These are phyloP conservation scores for Heliamphora pulchella DNA, from an alignment of 179 eudicot genomes.

Conservation along the genomic window DNA sequence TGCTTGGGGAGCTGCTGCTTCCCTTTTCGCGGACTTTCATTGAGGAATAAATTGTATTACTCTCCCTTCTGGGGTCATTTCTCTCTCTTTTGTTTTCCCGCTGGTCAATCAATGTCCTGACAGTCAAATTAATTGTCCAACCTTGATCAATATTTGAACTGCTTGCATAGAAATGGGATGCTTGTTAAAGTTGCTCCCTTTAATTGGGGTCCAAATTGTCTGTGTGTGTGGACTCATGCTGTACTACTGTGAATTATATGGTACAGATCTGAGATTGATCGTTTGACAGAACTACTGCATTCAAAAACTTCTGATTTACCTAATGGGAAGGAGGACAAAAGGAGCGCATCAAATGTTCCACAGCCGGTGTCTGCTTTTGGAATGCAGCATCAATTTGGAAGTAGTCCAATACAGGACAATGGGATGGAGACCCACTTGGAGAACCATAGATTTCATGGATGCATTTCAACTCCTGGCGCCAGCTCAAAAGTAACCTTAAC, in stretches of 20 bases:
- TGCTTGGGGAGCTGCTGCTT: background rate
- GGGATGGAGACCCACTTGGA: conserved; percentile 23
- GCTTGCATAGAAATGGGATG: background rate
- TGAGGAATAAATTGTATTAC: background rate
- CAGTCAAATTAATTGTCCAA: background rate
- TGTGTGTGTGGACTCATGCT: conserved; percentile 5
- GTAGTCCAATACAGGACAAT: conserved; percentile 23
- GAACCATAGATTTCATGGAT: conserved; percentile 23
- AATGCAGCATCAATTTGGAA: conserved; percentile 22
- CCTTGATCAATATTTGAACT: background rate
- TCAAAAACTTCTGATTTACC: conserved; percentile 50
- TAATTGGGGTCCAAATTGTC: background rate
- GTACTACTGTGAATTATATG: conserved; percentile 12
- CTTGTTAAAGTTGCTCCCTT: background rate
- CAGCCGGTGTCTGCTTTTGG: conserved; percentile 23
- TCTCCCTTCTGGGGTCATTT: background rate
- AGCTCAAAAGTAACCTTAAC: conserved; percentile 42
- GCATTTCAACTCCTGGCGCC: conserved; percentile 34
- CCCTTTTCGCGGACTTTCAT: background rate
- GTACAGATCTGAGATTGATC: conserved; percentile 70
- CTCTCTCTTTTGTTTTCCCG: background rate
- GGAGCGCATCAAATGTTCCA: conserved; percentile 25
- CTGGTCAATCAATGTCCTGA: background rate
- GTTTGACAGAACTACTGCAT: conserved; percentile 53
- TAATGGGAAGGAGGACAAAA: conserved; percentile 27